Base-by-base conservation (phyloP, 176 grass and related monocot species). In the Alopecurus myosuroides region DNA sequence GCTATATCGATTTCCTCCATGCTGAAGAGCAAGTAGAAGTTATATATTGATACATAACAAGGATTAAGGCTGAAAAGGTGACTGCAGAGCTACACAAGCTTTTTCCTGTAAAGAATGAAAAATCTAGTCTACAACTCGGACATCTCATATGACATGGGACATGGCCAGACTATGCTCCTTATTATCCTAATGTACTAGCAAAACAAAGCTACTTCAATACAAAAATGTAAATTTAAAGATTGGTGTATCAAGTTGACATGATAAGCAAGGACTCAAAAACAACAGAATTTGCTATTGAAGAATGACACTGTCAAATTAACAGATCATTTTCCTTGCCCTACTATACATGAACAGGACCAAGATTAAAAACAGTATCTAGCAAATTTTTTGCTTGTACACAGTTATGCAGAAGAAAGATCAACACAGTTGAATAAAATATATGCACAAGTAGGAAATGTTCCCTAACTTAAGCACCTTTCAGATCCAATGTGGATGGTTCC, bases 401-500 rank as follows among this genome's bases (percentile, higher is more conserved):
- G 44, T 73, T 86, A 84, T 28, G 36, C 63, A 84, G 20, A 42
- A 50, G 42, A 79, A 77, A 40, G 34, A 84, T 74, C 34, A 74
- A 84, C 20, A 42, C 41, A 66, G 20, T 57, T 65, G 55, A 78
- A 52, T 29, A 76, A 14, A 51, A 64, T 46, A 51, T 56, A 36
- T 45, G 25, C 25, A 25, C 10, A 84, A 52, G 66, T 79, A 84
- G 3, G 35, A 62, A 57, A 64, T 36, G 64, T 84, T 63, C 11
- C 5, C 7, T 53, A 79, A 64, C 65, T 35, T 72, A 71, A 37
- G 33, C 87, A 98, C 97, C 97, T 98, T 90, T 98, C 97, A 34
- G 91, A 89, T 73, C 93, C 97, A 78, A 98, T 94, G 86, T 98
- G 97, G 87, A 98, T 98, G 67, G 97, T 98, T 39, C 97, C 93